Conservation (phyloP, 1,284 basidiomycete genomes). For the Heliocybe sulcata region DNA sequence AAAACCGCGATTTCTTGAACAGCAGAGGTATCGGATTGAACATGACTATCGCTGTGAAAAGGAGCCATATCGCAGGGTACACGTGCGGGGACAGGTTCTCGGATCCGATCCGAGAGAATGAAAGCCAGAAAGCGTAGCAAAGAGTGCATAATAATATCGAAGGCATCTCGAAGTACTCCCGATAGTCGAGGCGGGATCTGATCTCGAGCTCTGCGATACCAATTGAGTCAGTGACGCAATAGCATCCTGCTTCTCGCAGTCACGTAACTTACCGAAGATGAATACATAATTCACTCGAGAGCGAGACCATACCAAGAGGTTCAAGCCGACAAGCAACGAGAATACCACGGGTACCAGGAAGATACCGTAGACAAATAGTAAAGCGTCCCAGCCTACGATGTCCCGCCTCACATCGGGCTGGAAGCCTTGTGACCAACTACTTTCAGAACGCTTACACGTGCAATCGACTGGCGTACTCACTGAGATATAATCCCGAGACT, state of each 20-base stretch:
- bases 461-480: slow-evolving; percentile 31
- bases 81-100: slow-evolving; percentile 38
- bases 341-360: slow-evolving; percentile 76
- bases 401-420: slow-evolving; percentile 44
- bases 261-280: slow-evolving; percentile 62
- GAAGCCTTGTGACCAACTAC: slow-evolving; percentile 33
- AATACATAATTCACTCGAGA: slow-evolving; percentile 86
- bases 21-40: slow-evolving; percentile 74
- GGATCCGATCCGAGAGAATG: slow-evolving; percentile 60
- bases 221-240: not conserved
- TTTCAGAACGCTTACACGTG: not conserved
- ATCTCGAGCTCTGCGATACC: slow-evolving; percentile 63
- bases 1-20: slow-evolving; percentile 64
- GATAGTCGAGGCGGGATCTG: slow-evolving; percentile 69
- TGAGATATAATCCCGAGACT: slow-evolving; percentile 59
- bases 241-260: not conserved
- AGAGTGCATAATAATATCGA: slow-evolving; percentile 72
- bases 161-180: slow-evolving; percentile 81
- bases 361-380: slow-evolving; percentile 80
- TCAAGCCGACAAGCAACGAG: slow-evolving; percentile 72
- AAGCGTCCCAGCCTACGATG: slow-evolving; percentile 67
- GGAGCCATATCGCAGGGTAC: slow-evolving; percentile 88
- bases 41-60: slow-evolving; percentile 52
- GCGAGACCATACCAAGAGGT: slow-evolving; percentile 72
- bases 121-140: slow-evolving; percentile 80